phyloP scores from a whole-genome alignment of 257 asterid species.

The Gynochthodes officinalis region DNA sequence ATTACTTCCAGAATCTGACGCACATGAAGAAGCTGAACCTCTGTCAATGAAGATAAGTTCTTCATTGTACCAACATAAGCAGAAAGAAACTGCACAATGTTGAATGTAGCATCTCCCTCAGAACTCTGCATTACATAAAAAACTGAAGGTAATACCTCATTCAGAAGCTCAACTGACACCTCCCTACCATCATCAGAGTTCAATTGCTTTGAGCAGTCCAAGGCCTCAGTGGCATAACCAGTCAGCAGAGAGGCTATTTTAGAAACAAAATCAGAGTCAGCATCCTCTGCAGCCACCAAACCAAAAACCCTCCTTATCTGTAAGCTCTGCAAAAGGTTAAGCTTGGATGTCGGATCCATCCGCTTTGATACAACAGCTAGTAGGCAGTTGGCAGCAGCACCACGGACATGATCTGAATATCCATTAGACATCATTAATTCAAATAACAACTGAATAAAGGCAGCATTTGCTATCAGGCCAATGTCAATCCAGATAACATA shows the following conservation, averaged over 20 bases:
- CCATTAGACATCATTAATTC: conserved; percentile 70
- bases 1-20: conserved; percentile 81
- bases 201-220: conserved; percentile 79
- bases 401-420: conserved; percentile 61
- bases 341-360: conserved; percentile 79
- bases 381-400: conserved; percentile 69
- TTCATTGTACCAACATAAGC: conserved; percentile 86
- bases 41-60: conserved; percentile 53
- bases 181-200: conserved; percentile 54
- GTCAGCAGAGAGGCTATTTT: conserved; percentile 73
- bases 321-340: conserved; percentile 65
- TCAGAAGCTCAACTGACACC: conserved; percentile 57
- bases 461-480: conserved; percentile 71
- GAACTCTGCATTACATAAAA: conserved; percentile 67
- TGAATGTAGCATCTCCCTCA: conserved; percentile 66
- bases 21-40: conserved; percentile 67
- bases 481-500: conserved; percentile 92
- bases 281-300: conserved; percentile 51
- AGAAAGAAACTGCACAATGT: conserved; percentile 82
- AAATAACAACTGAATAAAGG: conserved; percentile 61
- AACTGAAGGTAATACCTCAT: conserved; percentile 90
- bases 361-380: conserved; percentile 76
- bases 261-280: conserved; percentile 57
- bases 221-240: conserved; percentile 75
- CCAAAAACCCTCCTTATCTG: conserved; percentile 75